These are phyloP conservation scores for Venturia pyrina DNA, from an alignment of 2,329 filamentous ascomycete genomes.

Conservation along the genomic window DNA sequence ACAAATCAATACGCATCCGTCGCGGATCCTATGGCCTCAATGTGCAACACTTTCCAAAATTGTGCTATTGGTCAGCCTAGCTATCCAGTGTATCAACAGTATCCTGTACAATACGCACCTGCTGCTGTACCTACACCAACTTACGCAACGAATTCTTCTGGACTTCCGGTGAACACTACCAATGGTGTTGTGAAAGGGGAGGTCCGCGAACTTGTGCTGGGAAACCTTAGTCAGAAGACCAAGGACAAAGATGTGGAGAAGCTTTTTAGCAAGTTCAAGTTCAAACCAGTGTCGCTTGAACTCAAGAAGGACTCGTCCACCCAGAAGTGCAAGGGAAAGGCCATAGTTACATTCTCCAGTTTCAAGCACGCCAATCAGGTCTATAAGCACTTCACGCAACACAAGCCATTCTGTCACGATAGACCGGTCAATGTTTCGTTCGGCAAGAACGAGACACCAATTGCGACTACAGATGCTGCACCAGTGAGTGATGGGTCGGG, in stretches of 20 bases:
- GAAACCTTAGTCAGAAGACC: slow-evolving; percentile 4
- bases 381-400: background rate
- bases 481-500: background rate
- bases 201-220: slow-evolving; percentile 27
- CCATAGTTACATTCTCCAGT: slow-evolving; percentile 2
- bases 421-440: background rate
- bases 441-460: background rate
- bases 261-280: background rate
- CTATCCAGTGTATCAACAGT: background rate
- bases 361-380: background rate
- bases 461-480: background rate
- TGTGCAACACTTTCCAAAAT: background rate
- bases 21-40: background rate
- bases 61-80: background rate
- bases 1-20: background rate
- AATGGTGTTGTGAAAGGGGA: slow-evolving; percentile 27
- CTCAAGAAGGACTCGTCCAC: background rate
- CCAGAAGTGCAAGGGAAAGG: slow-evolving; percentile 2
- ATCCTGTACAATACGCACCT: background rate
- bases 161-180: slow-evolving; percentile 28
- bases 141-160: slow-evolving; percentile 23
- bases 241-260: background rate
- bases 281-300: background rate
- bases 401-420: slow-evolving; percentile 2
- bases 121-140: slow-evolving; percentile 15